Base-by-base conservation (phyloP, 108 stramenopile genomes). In the Schizochytrium sp. region DNA sequence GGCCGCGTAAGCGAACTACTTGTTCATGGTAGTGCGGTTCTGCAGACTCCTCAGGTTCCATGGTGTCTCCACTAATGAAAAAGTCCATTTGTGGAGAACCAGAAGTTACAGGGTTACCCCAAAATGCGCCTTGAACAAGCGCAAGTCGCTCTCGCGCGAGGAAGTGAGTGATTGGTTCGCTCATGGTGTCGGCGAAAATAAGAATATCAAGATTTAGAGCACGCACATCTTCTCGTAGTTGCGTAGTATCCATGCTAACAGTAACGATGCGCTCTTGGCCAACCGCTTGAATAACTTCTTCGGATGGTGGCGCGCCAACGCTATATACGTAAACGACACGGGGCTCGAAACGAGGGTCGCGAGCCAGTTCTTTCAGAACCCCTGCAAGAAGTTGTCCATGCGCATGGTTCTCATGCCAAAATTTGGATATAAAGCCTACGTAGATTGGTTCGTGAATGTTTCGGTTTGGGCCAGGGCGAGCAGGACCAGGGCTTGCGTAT, bases 101-200 rank as follows among this genome's bases (percentile, higher is more conserved):
- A 41, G 94, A 87, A 3, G 94, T 94, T 28, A 93, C 56, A 17
- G 94, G 94, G 87, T 94, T 94, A 12, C 94, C 94, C 94, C 94
- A 94, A 58, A 94, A 94, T 7, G 90, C 90, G 8, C 72, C 89
- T 69, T 94, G 93, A 13, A 92, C 89, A 12, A 55, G 89, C 3
- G 94, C 94, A 42, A 93, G 89, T 4, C 93, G 89, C 2, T 46
- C 40, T n/a, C 57, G 88, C 3, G 90, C 87, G 8, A 94, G 61
- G 19, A 93, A 93, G 90, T 93, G 91, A 15, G 89, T 57, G 58
- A 92, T 69, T 19, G 93, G 92, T 73, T 94, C 94, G 50, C 90
- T 89, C 60, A 90, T 76, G 61, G 90, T 89, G 90, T 94, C 94
- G 7, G 94, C 93, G 56, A 89, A 94, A 3, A 94, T 57, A 17